Percentiles rank a stretch among this genome's conserved stretches.
These are phyloP conservation scores for Sicyos baderoa DNA, from an alignment of 306 rosid species.

Conservation along the genomic window DNA sequence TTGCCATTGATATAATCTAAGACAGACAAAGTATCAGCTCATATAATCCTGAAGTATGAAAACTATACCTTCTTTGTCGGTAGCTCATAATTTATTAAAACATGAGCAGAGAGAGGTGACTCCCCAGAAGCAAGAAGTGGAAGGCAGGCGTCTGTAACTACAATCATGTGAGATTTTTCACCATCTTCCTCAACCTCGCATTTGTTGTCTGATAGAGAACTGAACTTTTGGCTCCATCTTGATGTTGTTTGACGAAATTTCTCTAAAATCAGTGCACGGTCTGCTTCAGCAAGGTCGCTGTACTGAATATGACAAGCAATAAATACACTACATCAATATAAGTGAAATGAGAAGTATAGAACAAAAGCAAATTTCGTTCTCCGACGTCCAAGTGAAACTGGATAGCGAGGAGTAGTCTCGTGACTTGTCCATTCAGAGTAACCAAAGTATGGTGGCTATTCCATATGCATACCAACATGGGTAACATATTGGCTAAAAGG, in stretches of 20 bases:
- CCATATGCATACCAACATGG: background rate
- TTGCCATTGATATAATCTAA: background rate
- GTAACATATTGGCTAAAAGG: conserved; percentile 9
- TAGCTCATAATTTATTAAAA: conserved; percentile 73
- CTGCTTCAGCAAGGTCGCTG: conserved; percentile 83
- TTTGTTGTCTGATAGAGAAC: conserved; percentile 36
- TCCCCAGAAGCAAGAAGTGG: conserved; percentile 78
- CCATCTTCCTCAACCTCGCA: conserved; percentile 41
- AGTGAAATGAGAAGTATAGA: background rate
- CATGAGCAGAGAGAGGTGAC: conserved; percentile 48
- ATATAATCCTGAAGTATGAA: conserved; percentile 9
- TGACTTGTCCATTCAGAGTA: background rate
- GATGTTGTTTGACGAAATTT: conserved; percentile 44
- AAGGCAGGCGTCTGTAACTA: conserved; percentile 82
- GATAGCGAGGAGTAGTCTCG: too few relatives aligned
- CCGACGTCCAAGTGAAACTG: too few relatives aligned
- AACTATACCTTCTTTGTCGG: conserved; percentile 63
- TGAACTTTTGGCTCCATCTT: conserved; percentile 46
- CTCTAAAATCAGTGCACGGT: conserved; percentile 53
- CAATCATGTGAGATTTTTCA: conserved; percentile 61
- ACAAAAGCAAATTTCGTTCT: too few relatives aligned
- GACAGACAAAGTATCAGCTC: background rate
- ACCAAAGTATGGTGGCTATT: background rate
- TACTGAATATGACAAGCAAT: conserved; percentile 41
- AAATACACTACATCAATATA: conserved; percentile 16